Base-by-base conservation (phyloP, 306 rosid genomes). In the Senna tora region DNA sequence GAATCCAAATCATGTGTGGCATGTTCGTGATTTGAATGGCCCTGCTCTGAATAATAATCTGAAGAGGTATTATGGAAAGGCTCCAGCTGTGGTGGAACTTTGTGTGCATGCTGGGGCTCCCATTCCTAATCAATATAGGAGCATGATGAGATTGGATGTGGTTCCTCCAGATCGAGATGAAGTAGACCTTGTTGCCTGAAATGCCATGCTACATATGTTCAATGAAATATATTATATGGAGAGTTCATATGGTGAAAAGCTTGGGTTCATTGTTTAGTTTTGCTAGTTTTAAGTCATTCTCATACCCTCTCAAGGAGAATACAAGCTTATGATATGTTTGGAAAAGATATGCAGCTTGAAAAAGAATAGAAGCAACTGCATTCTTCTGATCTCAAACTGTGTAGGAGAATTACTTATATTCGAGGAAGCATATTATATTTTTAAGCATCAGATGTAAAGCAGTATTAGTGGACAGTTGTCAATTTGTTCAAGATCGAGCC, bases 61-160 rank as follows among this genome's bases (percentile, higher is more conserved):
- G 59, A 92, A 92, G 85, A 86, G 98, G 77, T 92, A 76, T 80
- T 87, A 92, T 45, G 97, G 97, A 49, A 92, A 92, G 81, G 90
- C 96, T 74, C 96, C 97, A 0, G 96, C 96, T 67, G 89, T 89
- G 57, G 97, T 89, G 38, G 97, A 92, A 82, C 78, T 92, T 16
- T 92, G 96, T 67, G 92, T 89, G 56, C 94, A 86, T 71, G 92
- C 86, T 17, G 94, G 94, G 28, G 92, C 96, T 76, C 87, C 84
- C 4, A 52, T 87, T 81, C 96, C 96, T 8, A 73, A 86, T 72
- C 83, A 74, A 34, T 84, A 87, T 67, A 83, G 75, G 65, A 89
- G 94, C 75, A 87, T 92, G 94, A 88, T 92, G 98, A 85, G 98
- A 87, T 77, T 92, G 71, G 98, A 89, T 61, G 94, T 92, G 16